Conservation (phyloP, 2,329 filamentous ascomycete species). For the Fusarium transvaalense region DNA sequence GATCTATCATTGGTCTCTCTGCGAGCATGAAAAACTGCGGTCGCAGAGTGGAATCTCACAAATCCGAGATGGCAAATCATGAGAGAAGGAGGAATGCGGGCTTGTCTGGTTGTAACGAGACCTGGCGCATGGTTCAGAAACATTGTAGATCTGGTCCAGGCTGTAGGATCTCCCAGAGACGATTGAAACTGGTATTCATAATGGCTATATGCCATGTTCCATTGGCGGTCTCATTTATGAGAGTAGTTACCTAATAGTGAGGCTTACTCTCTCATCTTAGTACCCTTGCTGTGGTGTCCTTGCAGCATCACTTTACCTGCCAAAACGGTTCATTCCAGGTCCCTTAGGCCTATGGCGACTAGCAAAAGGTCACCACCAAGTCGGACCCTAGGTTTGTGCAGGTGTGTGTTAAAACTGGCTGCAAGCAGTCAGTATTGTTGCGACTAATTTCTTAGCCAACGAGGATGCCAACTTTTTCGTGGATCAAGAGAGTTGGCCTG, state of each 20-base stretch:
- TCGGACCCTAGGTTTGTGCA: too few species aligned
- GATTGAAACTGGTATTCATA: neutral
- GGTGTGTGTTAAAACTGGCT: neutral
- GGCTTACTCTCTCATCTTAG: neutral
- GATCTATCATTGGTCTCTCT: neutral
- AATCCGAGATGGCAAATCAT: neutral
- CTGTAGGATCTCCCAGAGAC: neutral
- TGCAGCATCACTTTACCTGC: neutral
- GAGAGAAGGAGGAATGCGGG: neutral
- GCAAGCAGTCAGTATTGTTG: neutral
- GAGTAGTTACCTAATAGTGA: too few species aligned
- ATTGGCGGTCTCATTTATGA: neutral
- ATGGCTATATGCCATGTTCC: neutral
- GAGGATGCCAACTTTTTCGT: neutral
- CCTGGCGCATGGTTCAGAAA: neutral
- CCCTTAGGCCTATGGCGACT: neutral
- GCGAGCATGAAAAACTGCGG: neutral
- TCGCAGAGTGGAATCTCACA: neutral
- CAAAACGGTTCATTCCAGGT: neutral
- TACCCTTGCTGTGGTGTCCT: neutral
- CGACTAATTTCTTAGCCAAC: fast-evolving
- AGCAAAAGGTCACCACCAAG: neutral
- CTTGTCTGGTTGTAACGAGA: neutral
- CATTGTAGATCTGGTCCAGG: neutral
- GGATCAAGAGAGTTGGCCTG: too few species aligned